These are phyloP conservation scores for Tetrahymena borealis DNA, from an alignment of 73 alveolate species.

Conservation along the genomic window DNA sequence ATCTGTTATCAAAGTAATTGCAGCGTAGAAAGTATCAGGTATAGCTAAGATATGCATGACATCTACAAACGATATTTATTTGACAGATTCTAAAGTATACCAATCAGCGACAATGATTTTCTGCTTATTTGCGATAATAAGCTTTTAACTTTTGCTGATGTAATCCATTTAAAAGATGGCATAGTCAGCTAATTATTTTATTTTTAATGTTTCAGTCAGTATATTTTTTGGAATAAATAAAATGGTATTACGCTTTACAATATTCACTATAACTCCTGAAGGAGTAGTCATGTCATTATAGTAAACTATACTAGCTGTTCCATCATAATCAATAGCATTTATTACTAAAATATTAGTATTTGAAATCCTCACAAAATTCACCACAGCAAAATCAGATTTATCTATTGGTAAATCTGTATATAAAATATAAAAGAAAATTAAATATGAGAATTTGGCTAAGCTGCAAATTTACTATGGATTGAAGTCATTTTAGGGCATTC, in stretches of 20 bases:
- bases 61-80: background rate
- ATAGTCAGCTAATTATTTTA: background rate
- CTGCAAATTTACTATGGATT: no score
- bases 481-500: no score
- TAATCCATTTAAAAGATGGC: background rate
- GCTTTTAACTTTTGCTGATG: background rate
- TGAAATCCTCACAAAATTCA: background rate
- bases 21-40: background rate
- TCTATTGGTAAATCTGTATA: background rate
- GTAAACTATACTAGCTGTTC: background rate
- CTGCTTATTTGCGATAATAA: background rate
- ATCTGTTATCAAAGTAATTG: no score
- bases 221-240: no score
- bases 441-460: no score
- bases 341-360: background rate
- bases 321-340: background rate
- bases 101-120: background rate
- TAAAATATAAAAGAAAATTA: no score
- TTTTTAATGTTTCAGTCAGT: no score
- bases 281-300: background rate
- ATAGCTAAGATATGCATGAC: background rate
- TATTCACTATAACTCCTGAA: background rate
- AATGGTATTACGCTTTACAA: background rate
- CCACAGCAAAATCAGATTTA: background rate
- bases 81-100: background rate